These are phyloP conservation scores for Trypanosoma boissoni DNA, from an alignment of 208 protist genomes.

Conservation along the genomic window DNA sequence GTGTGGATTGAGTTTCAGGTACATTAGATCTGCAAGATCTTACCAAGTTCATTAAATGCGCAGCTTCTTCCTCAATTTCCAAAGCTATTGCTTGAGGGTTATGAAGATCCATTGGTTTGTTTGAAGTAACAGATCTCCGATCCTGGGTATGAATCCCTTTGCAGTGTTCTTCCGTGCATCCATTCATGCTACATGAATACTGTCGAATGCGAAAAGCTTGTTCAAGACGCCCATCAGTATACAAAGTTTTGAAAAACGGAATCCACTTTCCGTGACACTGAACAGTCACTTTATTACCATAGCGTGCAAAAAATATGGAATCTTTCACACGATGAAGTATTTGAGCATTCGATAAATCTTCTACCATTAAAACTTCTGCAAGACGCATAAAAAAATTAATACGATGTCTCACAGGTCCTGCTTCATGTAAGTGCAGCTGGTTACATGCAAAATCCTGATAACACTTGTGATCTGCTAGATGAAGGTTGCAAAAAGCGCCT, in stretches of 20 bases:
- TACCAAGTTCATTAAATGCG: conserved; percentile 41
- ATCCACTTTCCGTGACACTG: conserved; percentile 73
- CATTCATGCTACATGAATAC: conserved; percentile 52
- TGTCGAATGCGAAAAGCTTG: conserved; percentile 74
- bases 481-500: conserved; percentile 86
- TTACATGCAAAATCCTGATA: conserved; percentile 89
- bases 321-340: conserved; percentile 75
- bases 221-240: conserved; percentile 76
- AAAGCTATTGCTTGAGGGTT: conserved; percentile 40
- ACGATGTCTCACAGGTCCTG: conserved; percentile 70
- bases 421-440: conserved; percentile 82
- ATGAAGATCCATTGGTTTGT: conserved; percentile 78
- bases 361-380: conserved; percentile 60
- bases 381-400: conserved; percentile 75
- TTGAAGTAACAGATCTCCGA: conserved; percentile 41
- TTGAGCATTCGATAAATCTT: conserved; percentile 43
- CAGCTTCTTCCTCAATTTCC: conserved; percentile 70
- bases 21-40: conserved; percentile 16
- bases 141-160: conserved; percentile 79
- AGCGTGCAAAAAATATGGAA: conserved; percentile 84
- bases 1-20: conserved; percentile 23
- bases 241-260: conserved; percentile 88
- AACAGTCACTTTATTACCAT: conserved; percentile 88
- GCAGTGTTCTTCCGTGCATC: conserved; percentile 69
- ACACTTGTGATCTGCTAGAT: conserved; percentile 85